Base-by-base conservation (phyloP, 371 early-diverging fungal species). In the Mucor ambiguus region DNA sequence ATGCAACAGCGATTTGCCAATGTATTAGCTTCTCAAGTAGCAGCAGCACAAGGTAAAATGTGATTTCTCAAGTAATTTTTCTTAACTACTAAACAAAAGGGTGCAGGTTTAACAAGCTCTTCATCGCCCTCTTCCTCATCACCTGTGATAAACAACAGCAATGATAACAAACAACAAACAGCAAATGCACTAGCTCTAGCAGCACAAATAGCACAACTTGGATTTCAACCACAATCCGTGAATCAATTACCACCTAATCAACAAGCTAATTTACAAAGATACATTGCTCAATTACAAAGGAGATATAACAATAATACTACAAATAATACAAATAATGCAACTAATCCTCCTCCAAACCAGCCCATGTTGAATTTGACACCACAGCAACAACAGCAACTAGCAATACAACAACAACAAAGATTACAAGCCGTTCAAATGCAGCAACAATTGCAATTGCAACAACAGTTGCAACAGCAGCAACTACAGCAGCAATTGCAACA, bases 241-340 rank as follows among this genome's bases (percentile, higher is more conserved):
- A 38, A 38, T 12, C 79, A 76, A 37, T 64, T 80, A 5, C 70
- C 69, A 9, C 66, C 73, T 28, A 72, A 68, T 59, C 81, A 81
- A 56, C 81, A 81, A 67, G 71, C 69, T 1, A 72, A 76, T 58
- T 58, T 81, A 43, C 81, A 81, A 57, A 63, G 78, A 38, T 81
- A 81, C 49, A 63, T 81, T 37, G 63, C 71, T 6, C 81, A 81
- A 57, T 58, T 81, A 48, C 81, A 78, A 58, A 64, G 78, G 68
- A 70, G 78, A 43, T 38, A 70, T 61, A 41, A 63, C 63, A 33
- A 35, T 61, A 33, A 35, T 26, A 57, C 44, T 44, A 37, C 24
- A 11, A 44, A 60, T 44, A 56, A 28, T 49, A 65, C 61, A 55
- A 66, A 46, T 8, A 56, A 37, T 22, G 28, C 32, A n/a, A 52